Evolutionary conservation across 257 asterid genomes (phyloP), one percentile per base, ranked within the genome.

Genomic region (Solanum phureja): DNA sequence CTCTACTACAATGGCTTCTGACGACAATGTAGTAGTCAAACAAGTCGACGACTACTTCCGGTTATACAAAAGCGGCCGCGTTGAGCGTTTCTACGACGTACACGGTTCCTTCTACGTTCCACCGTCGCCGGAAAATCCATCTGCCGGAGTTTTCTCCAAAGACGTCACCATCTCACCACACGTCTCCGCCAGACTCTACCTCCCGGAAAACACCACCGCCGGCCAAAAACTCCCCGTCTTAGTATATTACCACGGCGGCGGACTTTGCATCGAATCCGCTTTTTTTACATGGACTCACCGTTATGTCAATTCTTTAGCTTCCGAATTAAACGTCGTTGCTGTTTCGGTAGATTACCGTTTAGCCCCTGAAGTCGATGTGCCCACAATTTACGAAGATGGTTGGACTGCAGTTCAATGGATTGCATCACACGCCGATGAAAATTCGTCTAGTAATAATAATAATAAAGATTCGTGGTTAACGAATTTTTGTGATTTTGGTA

Each of bases 161-260:
- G 93, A 89, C 71, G 11, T 89, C 49, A 87, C 23, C 19, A 86
- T 91, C 52, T 52, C 87, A 74, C 31, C 89, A 3, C 24, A 83
- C n/a, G 68, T 91, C 83, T 68, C 88, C 0, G 91, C 89, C 21
- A 88, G 91, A 86, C 89, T 91, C 75, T 91, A 86, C 89, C 87
- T 88, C 75, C 29, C 91, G 11, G 37, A 83, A 56, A 60, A 56
- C 33, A 6, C 75, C 29, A n/a, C 35, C 24, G 7, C 42, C 3
- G 40, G 5, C 37, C 87, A 89, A 33, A 89, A 66, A 40, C 84
- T 89, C 16, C 93, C 91, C 75, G 64, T 91, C 24, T 68, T 91
- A 4, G 73, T 87, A 6, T 89, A 89, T 29, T 91, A 86, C 88
- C 93, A 91, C 13, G 89, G 93, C 4, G 93, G 93, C 16, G 93